These are phyloP conservation scores for Porcisia deanei DNA, from an alignment of 208 protist genomes.

Conservation along the genomic window DNA sequence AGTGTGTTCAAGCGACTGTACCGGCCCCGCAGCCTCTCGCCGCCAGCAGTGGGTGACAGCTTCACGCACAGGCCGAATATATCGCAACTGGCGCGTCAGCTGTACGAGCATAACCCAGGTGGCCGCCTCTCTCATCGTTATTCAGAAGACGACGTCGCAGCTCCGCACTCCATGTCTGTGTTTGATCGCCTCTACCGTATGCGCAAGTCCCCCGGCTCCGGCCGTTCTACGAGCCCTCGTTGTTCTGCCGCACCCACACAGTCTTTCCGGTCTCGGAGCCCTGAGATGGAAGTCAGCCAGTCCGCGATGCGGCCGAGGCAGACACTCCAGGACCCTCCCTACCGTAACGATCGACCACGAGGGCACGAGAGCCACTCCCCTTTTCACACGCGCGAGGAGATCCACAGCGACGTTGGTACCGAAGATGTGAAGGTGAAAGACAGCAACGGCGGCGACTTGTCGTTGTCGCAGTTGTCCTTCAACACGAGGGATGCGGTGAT, in stretches of 20 bases:
- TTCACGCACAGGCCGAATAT: slow-evolving; percentile 26
- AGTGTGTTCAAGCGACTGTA: slow-evolving; percentile 39
- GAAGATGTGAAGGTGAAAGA: slow-evolving; percentile 11
- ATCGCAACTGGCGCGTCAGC: slow-evolving; percentile 23
- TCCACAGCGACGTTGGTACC: slow-evolving; percentile 24
- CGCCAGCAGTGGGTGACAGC: not conserved
- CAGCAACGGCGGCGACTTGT: slow-evolving; percentile 1
- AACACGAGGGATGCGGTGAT: slow-evolving; percentile 1
- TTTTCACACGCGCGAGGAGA: slow-evolving; percentile 12
- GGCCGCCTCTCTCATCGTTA: slow-evolving; percentile 2
- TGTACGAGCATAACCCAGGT: slow-evolving; percentile 13
- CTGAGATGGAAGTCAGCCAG: slow-evolving; percentile 37
- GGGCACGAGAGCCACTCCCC: slow-evolving; percentile 16
- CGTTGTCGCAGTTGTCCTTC: slow-evolving; percentile 23
- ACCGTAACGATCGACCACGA: slow-evolving; percentile 27
- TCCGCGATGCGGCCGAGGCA: slow-evolving; percentile 25
- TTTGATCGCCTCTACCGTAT: slow-evolving; percentile 42
- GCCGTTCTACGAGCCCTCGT: slow-evolving; percentile 27
- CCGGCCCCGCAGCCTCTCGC: slow-evolving; percentile 14
- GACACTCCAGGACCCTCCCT: slow-evolving; percentile 42
- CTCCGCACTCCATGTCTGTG: slow-evolving; percentile 19
- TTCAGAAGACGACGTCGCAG: not conserved
- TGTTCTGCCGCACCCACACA: slow-evolving; percentile 1
- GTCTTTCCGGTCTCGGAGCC: slow-evolving; percentile 55
- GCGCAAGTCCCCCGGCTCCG: slow-evolving; percentile 15